Evolutionary conservation across 2,329 filamentous ascomycete species (phyloP), one percentile per base, ranked within the genome.

Genomic region (Gyromitra esculenta): DNA sequence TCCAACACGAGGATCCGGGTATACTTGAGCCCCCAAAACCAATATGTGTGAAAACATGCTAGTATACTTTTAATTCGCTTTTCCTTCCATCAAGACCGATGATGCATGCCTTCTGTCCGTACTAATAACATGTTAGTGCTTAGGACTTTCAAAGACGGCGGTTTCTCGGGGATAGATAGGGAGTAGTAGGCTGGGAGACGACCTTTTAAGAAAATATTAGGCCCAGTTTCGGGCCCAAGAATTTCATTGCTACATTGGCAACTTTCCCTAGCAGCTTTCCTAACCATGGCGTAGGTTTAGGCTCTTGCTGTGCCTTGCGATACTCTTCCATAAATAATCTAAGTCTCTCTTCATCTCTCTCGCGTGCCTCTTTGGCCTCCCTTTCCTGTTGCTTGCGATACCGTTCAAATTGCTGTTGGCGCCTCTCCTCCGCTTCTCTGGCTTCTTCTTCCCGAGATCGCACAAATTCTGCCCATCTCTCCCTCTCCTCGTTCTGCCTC

Each of bases 281-380:
- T 31, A 15, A 57, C 54, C 54, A 35, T 15, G 1, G 7, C 37
- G 18, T 31, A n/a, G 13, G 54, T 35, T 37, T 8, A 8, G 54
- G 54, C n/a, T 57, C 25, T n/a, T n/a, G 25, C 54, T n/a, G 35
- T 13, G 54, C 54, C 18, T 15, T 57, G 13, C 9, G 25, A 57
- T 54, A 45, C 37, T 68, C 65, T 25, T 18, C 52, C 8, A 9
- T 68, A 21, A 68, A 54, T 45, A 35, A 1, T 8, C n/a, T 41
- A 2, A 68, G 18, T 52, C 65, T 57, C 35, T 68, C 37, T 37
- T 68, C 65, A 37, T 68, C 65, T 59, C 37, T 57, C 48, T 18
- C 9, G 1, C 13, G 25, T 21, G 52, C 52, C 31, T 21, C 54
- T 31, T 2, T 37, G 11, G 39, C 8, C 37, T 57, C 65, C 15